Percentiles rank a stretch among this genome's conserved stretches.
These are phyloP conservation scores for Plasmodium malariae DNA, from an alignment of 169 alveolate genomes.

Conservation along the genomic window DNA sequence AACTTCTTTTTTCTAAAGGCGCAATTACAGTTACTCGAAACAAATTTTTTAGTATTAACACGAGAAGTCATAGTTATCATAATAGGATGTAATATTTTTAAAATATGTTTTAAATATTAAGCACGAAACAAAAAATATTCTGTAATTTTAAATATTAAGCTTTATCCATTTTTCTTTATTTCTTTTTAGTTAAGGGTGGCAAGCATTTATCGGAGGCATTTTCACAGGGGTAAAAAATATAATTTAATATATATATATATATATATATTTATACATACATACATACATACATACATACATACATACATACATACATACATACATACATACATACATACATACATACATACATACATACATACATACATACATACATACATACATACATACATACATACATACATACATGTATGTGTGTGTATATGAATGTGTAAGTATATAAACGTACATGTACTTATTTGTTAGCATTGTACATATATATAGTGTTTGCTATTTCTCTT, in stretches of 20 bases:
- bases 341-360: not conserved
- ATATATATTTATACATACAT: not conserved
- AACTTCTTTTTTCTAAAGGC: constrained; percentile 62
- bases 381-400: not conserved
- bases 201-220: no score
- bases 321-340: not conserved
- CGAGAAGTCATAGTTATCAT: not conserved
- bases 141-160: no score
- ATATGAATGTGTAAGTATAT: not conserved
- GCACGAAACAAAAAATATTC: not conserved
- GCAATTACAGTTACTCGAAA: constrained; percentile 2
- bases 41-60: not conserved
- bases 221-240: no score
- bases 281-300: not conserved
- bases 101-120: not conserved
- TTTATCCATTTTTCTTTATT: not conserved
- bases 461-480: not conserved
- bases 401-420: not conserved
- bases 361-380: not conserved
- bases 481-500: not conserved
- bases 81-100: not conserved
- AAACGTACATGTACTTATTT: no score
- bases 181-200: not conserved
- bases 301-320: not conserved
- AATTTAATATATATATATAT: no score